Percentiles rank a stretch among this genome's conserved stretches.
These are phyloP conservation scores for Tuber calosporum DNA, from an alignment of 495 filamentous ascomycete genomes.

Conservation along the genomic window DNA sequence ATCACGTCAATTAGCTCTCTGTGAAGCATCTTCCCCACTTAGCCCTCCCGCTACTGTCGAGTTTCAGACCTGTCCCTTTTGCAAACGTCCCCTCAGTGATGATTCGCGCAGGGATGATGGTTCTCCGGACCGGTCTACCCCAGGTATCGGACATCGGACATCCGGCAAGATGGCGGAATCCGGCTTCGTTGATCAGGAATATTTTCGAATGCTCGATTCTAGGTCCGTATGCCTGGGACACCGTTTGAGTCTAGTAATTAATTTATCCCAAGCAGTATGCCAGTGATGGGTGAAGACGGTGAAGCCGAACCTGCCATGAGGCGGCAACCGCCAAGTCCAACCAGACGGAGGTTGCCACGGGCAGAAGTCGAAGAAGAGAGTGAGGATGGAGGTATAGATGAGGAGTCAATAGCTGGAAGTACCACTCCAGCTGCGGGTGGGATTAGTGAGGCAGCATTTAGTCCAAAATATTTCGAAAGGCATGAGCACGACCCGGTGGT, in stretches of 20 bases:
- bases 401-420: conserved; percentile 36
- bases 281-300: conserved; percentile 4
- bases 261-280: conserved; percentile 2
- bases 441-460: conserved; percentile 80
- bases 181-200: conserved; percentile 77
- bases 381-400: conserved; percentile 40
- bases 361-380: conserved; percentile 29
- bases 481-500: not conserved
- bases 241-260: conserved; percentile 28
- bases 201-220: conserved; percentile 83
- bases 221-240: conserved; percentile 41
- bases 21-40: conserved; percentile 48
- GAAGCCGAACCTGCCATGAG: conserved; percentile 43
- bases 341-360: conserved; percentile 26
- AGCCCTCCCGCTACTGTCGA: conserved; percentile 46
- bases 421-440: conserved; percentile 42
- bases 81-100: conserved; percentile 66
- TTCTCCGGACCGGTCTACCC: conserved; percentile 44
- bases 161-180: conserved; percentile 44
- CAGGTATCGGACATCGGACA: conserved; percentile 34
- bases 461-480: conserved; percentile 77
- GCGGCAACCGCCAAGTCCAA: conserved; percentile 48
- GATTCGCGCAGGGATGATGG: conserved; percentile 48
- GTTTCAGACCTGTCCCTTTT: conserved; percentile 66
- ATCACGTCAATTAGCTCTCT: conserved; percentile 75